phyloP scores from a whole-genome alignment of 805 yeast species.

The Brettanomyces bruxellensis region DNA sequence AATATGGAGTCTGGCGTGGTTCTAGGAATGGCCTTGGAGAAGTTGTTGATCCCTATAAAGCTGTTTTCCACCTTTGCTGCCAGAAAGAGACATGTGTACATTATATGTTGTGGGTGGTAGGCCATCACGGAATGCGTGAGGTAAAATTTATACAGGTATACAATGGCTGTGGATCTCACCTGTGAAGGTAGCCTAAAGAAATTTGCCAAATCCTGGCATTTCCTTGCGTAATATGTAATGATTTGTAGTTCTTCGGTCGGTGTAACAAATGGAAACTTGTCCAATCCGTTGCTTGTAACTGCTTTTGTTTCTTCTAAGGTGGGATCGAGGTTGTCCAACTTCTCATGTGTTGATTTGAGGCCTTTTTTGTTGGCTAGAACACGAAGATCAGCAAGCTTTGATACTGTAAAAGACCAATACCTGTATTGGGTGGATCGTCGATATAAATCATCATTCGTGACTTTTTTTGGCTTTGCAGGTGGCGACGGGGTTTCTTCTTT shows the following conservation, averaged over 20 bases:
- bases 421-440: conserved; percentile 79
- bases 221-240: conserved; percentile 63
- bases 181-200: conserved; percentile 81
- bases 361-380: conserved; percentile 49
- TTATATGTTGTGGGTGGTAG: conserved; percentile 73
- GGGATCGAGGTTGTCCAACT: conserved; percentile 12
- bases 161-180: conserved; percentile 77
- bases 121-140: conserved; percentile 77
- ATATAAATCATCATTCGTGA: conserved; percentile 79
- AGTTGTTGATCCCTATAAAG: conserved; percentile 76
- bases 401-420: conserved; percentile 72
- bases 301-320: conserved; percentile 11
- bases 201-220: conserved; percentile 59
- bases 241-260: conserved; percentile 64
- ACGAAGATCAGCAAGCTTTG: conserved; percentile 43
- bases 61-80: conserved; percentile 92
- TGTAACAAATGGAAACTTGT: conserved; percentile 36
- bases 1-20: conserved; percentile 60
- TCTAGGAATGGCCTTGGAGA: conserved; percentile 61
- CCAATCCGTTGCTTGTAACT: conserved; percentile 11
- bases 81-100: conserved; percentile 74
- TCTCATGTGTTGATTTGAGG: conserved; percentile 9
- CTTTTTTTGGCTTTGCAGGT: conserved; percentile 17
- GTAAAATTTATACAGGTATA: conserved; percentile 75
- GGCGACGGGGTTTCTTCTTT: not conserved